A percentile compares a stretch with the other conserved stretches of the same genome.
phyloP scores from a whole-genome alignment of 202 grass and related monocot genomes.

The Zoysia matrella region DNA sequence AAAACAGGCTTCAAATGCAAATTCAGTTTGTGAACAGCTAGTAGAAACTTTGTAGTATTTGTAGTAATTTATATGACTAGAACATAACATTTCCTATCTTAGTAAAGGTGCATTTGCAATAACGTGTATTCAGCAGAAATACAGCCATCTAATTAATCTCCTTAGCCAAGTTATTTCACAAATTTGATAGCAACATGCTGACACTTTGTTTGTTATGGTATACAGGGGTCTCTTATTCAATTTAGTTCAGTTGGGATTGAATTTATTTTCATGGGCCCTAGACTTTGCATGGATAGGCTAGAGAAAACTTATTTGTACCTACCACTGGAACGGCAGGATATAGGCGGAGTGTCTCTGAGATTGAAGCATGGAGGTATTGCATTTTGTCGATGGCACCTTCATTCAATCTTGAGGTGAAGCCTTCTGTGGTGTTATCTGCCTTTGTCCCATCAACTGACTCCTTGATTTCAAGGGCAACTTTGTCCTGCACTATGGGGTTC shows the following conservation, averaged over 20 bases:
- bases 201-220: neutral
- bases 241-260: neutral
- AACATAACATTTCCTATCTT: neutral
- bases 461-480: constrained; percentile 55
- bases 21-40: neutral
- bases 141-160: neutral
- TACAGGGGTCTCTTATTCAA: neutral
- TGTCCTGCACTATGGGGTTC: constrained; percentile 63
- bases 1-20: neutral
- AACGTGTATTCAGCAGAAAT: neutral
- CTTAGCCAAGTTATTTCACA: constrained; percentile 2
- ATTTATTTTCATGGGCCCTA: constrained; percentile 29
- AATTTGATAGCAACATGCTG: neutral
- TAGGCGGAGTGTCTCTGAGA: constrained; percentile 60
- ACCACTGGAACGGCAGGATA: constrained; percentile 70
- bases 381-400: constrained; percentile 56
- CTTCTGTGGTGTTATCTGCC: constrained; percentile 33
- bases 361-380: constrained; percentile 57
- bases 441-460: constrained; percentile 18
- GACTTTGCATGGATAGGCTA: constrained; percentile 21
- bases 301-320: constrained; percentile 23
- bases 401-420: constrained; percentile 46
- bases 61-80: constrained; percentile 8
- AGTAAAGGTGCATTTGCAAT: neutral
- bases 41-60: neutral